phyloP scores from a whole-genome alignment of 345 rosid species.

The Camelina hispida region DNA sequence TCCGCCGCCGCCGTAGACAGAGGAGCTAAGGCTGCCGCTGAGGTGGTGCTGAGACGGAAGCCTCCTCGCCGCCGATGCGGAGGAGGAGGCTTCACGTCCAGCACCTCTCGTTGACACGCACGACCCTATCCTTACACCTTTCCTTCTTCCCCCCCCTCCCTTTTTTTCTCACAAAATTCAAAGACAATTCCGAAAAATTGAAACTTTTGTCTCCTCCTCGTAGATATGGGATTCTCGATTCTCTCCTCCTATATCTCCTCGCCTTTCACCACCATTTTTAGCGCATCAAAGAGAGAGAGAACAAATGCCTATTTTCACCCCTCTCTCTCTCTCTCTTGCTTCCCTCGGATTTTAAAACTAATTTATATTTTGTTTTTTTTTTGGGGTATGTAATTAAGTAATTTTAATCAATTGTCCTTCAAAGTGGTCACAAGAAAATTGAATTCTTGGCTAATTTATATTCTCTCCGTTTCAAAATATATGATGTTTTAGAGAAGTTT shows the following conservation, averaged over 20 bases:
- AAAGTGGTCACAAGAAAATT: not conserved
- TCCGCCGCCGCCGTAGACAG: constrained; percentile 27
- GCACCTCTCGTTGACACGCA: constrained; percentile 50
- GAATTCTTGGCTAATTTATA: not conserved
- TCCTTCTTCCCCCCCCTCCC: not conserved
- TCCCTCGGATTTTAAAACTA: not conserved
- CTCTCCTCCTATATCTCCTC: constrained; percentile 37
- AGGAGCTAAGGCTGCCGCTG: constrained; percentile 29
- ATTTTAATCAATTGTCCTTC: not conserved
- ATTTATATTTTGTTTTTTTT: not conserved
- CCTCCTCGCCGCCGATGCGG: constrained; percentile 51
- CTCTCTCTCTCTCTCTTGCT: constrained; percentile 8
- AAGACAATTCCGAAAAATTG: not conserved
- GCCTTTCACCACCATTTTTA: constrained; percentile 39
- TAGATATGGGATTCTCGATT: not conserved
- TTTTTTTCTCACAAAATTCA: not conserved
- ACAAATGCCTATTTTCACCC: not conserved
- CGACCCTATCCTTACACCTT: constrained; percentile 48
- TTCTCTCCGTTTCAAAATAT: too few species aligned
- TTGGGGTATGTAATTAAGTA: not conserved
- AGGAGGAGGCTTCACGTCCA: constrained; percentile 45
- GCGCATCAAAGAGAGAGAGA: constrained; percentile 11
- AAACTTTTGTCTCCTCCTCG: not conserved
- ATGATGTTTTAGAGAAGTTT: too few species aligned
- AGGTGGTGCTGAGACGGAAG: constrained; percentile 46